Evolutionary conservation across 768 basidiomycete species (phyloP).

Genomic region (Suillus placidus): DNA sequence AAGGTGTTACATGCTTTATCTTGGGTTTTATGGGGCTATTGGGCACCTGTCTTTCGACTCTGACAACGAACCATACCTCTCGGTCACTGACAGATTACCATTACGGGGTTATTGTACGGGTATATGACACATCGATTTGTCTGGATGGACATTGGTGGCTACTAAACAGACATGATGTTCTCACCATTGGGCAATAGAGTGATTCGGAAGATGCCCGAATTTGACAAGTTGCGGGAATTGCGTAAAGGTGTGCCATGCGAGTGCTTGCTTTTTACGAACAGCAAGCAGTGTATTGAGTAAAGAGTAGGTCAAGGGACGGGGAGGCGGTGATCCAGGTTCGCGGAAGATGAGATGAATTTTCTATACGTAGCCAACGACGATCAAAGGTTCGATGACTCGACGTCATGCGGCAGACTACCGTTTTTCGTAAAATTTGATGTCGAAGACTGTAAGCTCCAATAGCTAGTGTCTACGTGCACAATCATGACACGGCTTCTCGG

Average conservation of each 20-base stretch:
- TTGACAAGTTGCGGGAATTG: slow-evolving; percentile 9
- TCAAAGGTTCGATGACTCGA: slow-evolving; percentile 1
- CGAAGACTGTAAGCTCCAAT: neutral
- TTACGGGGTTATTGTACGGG: neutral
- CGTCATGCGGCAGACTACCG: neutral
- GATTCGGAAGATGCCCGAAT: slow-evolving; percentile 3
- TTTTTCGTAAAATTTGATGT: neutral
- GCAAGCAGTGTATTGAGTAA: neutral
- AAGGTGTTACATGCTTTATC: slow-evolving; percentile 10
- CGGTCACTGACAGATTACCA: neutral
- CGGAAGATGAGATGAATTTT: slow-evolving; percentile 4
- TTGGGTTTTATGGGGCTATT: slow-evolving; percentile 12
- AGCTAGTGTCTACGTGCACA: no score
- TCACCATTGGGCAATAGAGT: slow-evolving; percentile 7
- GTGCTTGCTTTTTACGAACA: neutral
- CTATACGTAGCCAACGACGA: neutral
- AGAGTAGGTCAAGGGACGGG: neutral
- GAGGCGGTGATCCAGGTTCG: neutral
- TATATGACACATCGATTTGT: slow-evolving; percentile 4
- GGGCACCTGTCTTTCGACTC: neutral
- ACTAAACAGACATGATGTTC: neutral
- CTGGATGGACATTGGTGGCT: neutral
- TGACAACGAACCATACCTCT: neutral
- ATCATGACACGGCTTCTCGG: slow-evolving; percentile 1
- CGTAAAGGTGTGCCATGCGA: neutral